Base-by-base conservation (phyloP, 768 basidiomycete species). In the Gautieria morchelliformis region DNA sequence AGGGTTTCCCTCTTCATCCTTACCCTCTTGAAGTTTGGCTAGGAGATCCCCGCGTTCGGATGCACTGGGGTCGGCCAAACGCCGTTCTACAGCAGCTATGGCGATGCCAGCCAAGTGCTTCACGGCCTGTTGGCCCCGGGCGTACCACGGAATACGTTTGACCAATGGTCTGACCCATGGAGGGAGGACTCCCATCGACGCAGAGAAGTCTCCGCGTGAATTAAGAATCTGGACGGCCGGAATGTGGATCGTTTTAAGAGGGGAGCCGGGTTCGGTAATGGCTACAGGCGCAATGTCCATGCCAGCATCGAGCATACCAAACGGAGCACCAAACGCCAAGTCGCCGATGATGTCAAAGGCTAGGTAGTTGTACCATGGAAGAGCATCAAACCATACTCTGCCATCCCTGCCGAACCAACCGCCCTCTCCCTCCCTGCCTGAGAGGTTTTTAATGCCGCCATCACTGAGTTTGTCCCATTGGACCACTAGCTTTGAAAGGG, bases 201-300 rank as follows among this genome's bases (percentile, higher is more conserved):
- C 89, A 4, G 87, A 87, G 69, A 78, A 93, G 67, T 91, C 90
- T 59, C 92, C 92, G 20, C 92, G 85, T 56, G 85, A 84, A 67
- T 94, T 93, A 47, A 95, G 78, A 61, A 94, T 92, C 64, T 84
- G 72, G 45, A 91, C 84, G 5, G 90, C 93, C 5, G 91, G 88
- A 45, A 93, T 82, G 61, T 83, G 72, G 14, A 75, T 60, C 37
- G 82, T 75, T 40, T 84, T 78, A 5, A 57, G 48, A 15, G 45
- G 46, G 10, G n/a, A 46, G 20, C 35, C 47, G 30, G 69, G 66
- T 4, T 73, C 64, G 19, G 62, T 61, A 19, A 75, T 75, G 5
- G 87, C 85, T 3, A 88, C 85, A 5, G 82, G 74, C 1, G 87
- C 89, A 9, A 80, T 75, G 64, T 93, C 90, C 53, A 81, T 81